A percentile compares a stretch with the other conserved stretches of the same genome.
These are phyloP conservation scores for Quercus bicolor DNA, from an alignment of 306 rosid species.

Conservation along the genomic window DNA sequence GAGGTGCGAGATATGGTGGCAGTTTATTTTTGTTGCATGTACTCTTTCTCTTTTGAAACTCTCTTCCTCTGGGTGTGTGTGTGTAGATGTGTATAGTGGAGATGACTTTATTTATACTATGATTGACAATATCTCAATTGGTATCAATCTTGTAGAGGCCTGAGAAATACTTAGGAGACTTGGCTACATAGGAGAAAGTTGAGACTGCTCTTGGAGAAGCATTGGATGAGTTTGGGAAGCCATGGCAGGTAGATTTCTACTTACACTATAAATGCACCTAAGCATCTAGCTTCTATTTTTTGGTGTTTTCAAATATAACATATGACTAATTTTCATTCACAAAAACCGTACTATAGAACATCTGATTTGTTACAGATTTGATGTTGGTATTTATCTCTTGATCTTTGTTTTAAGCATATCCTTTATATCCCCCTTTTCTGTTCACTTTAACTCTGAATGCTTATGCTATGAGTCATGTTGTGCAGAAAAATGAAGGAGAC, in stretches of 20 bases:
- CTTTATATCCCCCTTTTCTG: conserved; percentile 3
- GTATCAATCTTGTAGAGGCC: conserved; percentile 53
- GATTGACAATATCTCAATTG: not conserved
- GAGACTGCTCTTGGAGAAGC: conserved; percentile 86
- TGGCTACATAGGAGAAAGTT: conserved; percentile 85
- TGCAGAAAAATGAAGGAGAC: conserved; percentile 83
- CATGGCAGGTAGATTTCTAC: conserved; percentile 67
- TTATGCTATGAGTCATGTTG: conserved; percentile 20
- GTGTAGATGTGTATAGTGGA: not conserved
- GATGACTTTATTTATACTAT: not conserved
- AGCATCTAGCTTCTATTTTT: not conserved
- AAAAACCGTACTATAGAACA: not conserved
- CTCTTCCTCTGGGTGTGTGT: not conserved
- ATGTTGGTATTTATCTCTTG: not conserved
- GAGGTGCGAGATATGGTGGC: not conserved
- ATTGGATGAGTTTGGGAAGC: conserved; percentile 73
- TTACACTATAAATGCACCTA: not conserved
- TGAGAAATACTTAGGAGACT: conserved; percentile 75
- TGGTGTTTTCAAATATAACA: not conserved
- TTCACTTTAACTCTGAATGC: conserved; percentile 16
- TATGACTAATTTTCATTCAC: not conserved
- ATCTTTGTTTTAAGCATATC: conserved; percentile 5
- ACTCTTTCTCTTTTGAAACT: not conserved
- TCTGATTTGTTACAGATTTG: not conserved
- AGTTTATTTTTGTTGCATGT: not conserved